Percentiles rank a stretch among this genome's conserved stretches.
These are phyloP conservation scores for Funneliformis mosseae DNA, from an alignment of 192 early-diverging fungal species.

Conservation along the genomic window DNA sequence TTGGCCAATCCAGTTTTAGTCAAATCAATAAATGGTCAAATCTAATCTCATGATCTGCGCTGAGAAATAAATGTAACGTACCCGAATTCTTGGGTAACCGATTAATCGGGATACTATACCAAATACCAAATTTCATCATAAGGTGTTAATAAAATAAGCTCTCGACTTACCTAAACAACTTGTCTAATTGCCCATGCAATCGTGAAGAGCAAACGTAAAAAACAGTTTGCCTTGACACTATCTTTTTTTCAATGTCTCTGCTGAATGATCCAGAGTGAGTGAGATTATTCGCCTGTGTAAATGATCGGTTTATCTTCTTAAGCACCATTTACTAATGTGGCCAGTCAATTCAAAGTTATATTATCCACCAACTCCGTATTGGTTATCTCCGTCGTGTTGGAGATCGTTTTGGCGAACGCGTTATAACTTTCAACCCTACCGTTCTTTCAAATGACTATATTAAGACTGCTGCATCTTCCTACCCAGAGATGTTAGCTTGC, in stretches of 20 bases:
- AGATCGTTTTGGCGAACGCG: slow-evolving; percentile 71
- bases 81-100: too few relatives aligned
- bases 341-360: slow-evolving; percentile 42
- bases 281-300: neutral
- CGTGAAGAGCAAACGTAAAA: neutral
- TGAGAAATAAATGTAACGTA: too few relatives aligned
- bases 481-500: slow-evolving; percentile 62
- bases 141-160: neutral
- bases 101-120: neutral
- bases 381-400: slow-evolving; percentile 69
- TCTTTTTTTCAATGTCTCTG: slow-evolving; percentile 31
- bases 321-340: neutral
- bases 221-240: slow-evolving; percentile 4
- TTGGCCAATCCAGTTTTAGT: too few relatives aligned
- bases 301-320: neutral
- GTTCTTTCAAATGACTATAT: slow-evolving; percentile 65
- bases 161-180: neutral
- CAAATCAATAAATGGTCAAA: too few relatives aligned
- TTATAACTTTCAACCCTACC: slow-evolving; percentile 65
- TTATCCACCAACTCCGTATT: slow-evolving; percentile 77
- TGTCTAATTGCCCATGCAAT: slow-evolving; percentile 7
- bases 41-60: too few relatives aligned
- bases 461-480: slow-evolving; percentile 56
- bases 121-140: neutral
- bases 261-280: slow-evolving; percentile 37